Evolutionary conservation across 805 yeast species (phyloP).

Genomic region (Ogataea pignaliae): DNA sequence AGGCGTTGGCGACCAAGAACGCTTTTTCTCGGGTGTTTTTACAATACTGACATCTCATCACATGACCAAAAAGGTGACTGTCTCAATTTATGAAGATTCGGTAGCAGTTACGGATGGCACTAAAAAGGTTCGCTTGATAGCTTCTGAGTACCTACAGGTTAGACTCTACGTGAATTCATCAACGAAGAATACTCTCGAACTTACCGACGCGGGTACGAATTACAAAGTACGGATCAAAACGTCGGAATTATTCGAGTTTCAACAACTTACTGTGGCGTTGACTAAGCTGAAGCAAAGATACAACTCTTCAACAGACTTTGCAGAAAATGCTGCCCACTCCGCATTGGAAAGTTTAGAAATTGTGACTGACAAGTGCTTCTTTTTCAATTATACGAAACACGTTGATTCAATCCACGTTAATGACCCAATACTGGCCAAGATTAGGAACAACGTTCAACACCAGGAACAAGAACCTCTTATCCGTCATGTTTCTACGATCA

Average conservation of each 20-base stretch:
- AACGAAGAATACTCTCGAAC: background rate
- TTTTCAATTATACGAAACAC: background rate
- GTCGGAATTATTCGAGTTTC: background rate
- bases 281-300: background rate
- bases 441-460: background rate
- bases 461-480: background rate
- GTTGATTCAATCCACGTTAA: background rate
- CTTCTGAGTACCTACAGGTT: background rate
- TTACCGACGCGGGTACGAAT: background rate
- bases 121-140: background rate
- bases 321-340: too few relatives aligned
- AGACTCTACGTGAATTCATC: background rate
- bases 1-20: background rate
- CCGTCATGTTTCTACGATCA: background rate
- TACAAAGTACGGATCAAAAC: background rate
- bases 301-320: too few relatives aligned
- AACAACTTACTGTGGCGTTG: background rate
- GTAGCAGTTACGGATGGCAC: background rate
- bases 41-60: background rate
- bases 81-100: background rate
- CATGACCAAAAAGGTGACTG: background rate
- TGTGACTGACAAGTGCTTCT: background rate
- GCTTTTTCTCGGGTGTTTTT: background rate
- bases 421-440: background rate
- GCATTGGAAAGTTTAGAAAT: background rate